Evolutionary conservation across 805 yeast species (phyloP), one percentile per base, ranked within the genome.

Genomic region (Barnettozyma salicaria): DNA sequence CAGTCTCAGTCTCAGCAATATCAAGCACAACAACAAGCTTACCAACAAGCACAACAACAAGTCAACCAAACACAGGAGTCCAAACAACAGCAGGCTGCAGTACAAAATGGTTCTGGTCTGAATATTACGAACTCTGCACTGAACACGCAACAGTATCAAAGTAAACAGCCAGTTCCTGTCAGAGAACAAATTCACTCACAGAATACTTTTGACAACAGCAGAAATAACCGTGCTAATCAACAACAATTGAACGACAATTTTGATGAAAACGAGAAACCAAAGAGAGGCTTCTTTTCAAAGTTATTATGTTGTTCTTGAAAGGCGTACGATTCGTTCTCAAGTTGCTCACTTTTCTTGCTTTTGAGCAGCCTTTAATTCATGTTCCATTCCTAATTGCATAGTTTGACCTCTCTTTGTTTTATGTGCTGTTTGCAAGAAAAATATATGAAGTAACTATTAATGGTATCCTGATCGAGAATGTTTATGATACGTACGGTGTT

Each of bases 101-200:
- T 27, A 29, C 39, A 31, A n/a, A 31, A 27, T 34, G 35, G 36
- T 7, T 25, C 17, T 25, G 31, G 27, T 18, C 33, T 42, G 33
- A 49, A 39, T 41, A 42, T 36, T 36, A 44, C 49, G 20, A 43
- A 45, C 30, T 43, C 40, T 40, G 56, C 50, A 17, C 39, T 50
- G 32, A 51, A 50, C 30, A 55, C 50, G 40, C 59, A 54, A 27
- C 57, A 52, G 37, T 53, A 41, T 41, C 54, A 47, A 40, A 54
- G 49, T 46, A 54, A 50, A 34, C 57, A 49, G 35, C 58, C 59
- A 12, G 43, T 56, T 9, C 59, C 59, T 32, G 44, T 54, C 18
- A 53, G 59, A 41, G 58, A 53, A 30, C 52, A 54, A 32, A 46
- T 53, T 9, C 31, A 42, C 26, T 46, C 55, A 3, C 37, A 47